phyloP scores from a whole-genome alignment of 1,284 basidiomycete genomes.

The Cutaneotrichosporon sp. region DNA sequence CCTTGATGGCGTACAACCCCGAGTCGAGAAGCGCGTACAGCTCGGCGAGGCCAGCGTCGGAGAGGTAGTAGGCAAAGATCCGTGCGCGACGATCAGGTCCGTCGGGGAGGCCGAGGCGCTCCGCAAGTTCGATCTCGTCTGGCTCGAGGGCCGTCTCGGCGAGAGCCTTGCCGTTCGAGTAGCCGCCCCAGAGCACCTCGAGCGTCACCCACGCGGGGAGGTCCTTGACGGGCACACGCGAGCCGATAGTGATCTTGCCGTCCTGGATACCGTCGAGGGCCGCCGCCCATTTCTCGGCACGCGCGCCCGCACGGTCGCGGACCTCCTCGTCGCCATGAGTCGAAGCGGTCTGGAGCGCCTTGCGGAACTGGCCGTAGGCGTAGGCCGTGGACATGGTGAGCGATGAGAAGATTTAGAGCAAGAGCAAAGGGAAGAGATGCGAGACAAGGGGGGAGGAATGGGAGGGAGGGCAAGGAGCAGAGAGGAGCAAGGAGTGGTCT shows the following conservation, averaged over 20 bases:
- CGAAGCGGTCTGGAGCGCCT: conserved; percentile 4
- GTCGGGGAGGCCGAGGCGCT: conserved; percentile 5
- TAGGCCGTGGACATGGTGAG: conserved; percentile 6
- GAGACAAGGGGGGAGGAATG: too few species aligned
- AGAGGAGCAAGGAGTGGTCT: too few species aligned
- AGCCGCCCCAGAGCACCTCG: conserved; percentile 8
- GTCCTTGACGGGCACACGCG: conserved; percentile 8
- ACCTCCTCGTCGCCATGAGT: conserved; percentile 2
- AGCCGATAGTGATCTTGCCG: conserved; percentile 8
- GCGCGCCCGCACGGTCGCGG: conserved; percentile 3
- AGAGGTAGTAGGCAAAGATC: conserved; percentile 15
- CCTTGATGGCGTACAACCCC: neutral
- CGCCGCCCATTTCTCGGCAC: conserved; percentile 3
- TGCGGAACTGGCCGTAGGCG: conserved; percentile 9
- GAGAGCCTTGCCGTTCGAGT: conserved; percentile 1
- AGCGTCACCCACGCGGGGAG: conserved; percentile 16
- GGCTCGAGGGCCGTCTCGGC: neutral
- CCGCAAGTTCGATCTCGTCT: conserved; percentile 10
- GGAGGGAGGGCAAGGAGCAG: too few species aligned
- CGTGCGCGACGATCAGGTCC: conserved; percentile 6
- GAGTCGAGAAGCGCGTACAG: conserved; percentile 8
- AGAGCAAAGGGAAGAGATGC: too few species aligned
- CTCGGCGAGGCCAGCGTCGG: conserved; percentile 5
- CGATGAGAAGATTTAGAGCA: neutral
- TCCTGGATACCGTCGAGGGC: conserved; percentile 6